Evolutionary conservation across 2,329 filamentous ascomycete species (phyloP).

Genomic region (Pestalotiopsis sp.): DNA sequence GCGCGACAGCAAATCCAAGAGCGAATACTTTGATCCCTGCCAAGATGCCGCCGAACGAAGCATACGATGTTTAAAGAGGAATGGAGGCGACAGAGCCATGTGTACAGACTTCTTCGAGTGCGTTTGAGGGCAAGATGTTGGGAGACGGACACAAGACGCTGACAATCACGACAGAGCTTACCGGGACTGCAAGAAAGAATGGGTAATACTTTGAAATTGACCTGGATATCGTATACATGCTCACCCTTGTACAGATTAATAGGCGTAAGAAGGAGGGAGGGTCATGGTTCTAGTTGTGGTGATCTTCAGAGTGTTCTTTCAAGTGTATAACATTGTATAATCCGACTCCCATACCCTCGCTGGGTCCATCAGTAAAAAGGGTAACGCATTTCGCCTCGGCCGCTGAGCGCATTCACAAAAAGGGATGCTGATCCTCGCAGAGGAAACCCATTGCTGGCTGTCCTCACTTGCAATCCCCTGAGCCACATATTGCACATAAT

Average conservation of each 20-base stretch:
- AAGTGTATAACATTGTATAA: not conserved
- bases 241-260: conserved; percentile 28
- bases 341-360: too few relatives aligned
- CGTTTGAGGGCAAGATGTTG: conserved; percentile 36
- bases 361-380: too few relatives aligned
- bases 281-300: conserved; percentile 19
- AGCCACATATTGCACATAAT: too few relatives aligned
- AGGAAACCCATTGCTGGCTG: too few relatives aligned
- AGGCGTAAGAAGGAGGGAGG: conserved; percentile 34
- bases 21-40: conserved; percentile 93
- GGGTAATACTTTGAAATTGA: conserved; percentile 59
- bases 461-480: too few relatives aligned
- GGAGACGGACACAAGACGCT: conserved; percentile 2
- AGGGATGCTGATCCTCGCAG: too few relatives aligned
- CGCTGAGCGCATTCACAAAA: too few relatives aligned
- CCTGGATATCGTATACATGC: not conserved
- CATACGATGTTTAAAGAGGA: conserved; percentile 85
- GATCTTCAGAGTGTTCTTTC: not conserved
- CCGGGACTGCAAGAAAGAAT: conserved; percentile 91
- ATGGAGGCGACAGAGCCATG: conserved; percentile 85
- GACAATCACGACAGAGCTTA: conserved; percentile 67
- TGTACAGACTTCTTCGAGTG: conserved; percentile 96
- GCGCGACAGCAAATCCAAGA: conserved; percentile 73
- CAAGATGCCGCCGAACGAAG: conserved; percentile 88
- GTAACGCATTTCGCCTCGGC: too few relatives aligned